Base-by-base conservation (phyloP, 1,139 yeast genomes). In the Zygosaccharomyces pseudobailii region DNA sequence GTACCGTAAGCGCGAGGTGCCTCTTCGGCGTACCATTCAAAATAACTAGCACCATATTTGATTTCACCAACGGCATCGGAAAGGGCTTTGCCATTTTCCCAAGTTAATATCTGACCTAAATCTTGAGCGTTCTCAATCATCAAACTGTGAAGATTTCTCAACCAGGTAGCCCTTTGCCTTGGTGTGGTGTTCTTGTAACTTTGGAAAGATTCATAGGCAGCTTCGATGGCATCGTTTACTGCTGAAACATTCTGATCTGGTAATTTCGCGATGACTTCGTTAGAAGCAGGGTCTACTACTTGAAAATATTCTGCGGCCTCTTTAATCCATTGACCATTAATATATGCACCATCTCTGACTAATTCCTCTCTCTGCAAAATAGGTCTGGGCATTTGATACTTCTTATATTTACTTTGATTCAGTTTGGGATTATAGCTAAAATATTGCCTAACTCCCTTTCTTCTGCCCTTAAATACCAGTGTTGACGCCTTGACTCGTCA, bases 1-100 rank as follows among this genome's bases (percentile, higher is more conserved):
- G 80, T 81, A 22, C 95, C 96, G 56, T 83, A 78, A 40, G 79
- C 66, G 54, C 95, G 74, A 41, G 90, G 86, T 17, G 95, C 95
- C 59, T 87, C 90, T 64, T 86, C 95, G 19, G 92, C 75, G 63
- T 80, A 88, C 95, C 96, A 88, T 63, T 87, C 87, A 56, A 87
- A 82, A 65, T 84, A 87, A 6, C 85, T 76, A 3, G 94, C 92
- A 30, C 87, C 88, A 57, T 86, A 84, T 48, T 71, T 74, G 37
- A 87, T 75, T 66, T 88, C 96, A 40, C 92, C 95, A 36, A 72
- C 65, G 10, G 95, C 84, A 65, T 88, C 96, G 13, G 80, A 72
- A 43, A 80, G 68, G 2, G 94, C 81, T 68, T 88, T 88, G 52
- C 96, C 96, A 65, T 88, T 88, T 67, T 88, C 96, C 71, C 84